phyloP scores from a whole-genome alignment of 129 eudicot species.

The Deinandra increscens region DNA sequence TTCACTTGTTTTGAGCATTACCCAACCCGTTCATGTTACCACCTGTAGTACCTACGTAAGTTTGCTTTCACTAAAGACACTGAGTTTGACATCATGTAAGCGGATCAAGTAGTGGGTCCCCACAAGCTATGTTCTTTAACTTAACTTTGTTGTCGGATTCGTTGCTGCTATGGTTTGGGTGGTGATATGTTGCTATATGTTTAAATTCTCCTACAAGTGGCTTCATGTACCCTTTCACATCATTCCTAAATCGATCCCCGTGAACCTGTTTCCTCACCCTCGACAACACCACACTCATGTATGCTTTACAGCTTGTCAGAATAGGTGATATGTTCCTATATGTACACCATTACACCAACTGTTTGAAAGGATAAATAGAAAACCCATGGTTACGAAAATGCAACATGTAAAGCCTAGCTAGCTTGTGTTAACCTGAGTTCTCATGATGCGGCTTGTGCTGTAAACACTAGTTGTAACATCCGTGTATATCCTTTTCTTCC shows the following conservation, averaged over 20 bases:
- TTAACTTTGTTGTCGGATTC: conserved; percentile 18
- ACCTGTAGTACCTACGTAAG: background rate
- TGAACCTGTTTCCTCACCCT: no score
- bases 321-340: background rate
- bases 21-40: background rate
- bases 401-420: conserved; percentile 2
- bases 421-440: conserved; percentile 1
- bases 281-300: no score
- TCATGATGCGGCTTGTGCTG: background rate
- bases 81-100: background rate
- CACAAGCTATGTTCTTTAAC: conserved; percentile 13
- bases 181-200: conserved; percentile 2
- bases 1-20: no score
- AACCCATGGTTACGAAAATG: conserved; percentile 1
- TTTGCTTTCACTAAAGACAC: background rate
- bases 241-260: no score
- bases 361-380: background rate
- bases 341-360: background rate
- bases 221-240: no score
- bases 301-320: no score
- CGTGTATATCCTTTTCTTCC: background rate
- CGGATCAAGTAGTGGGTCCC: background rate
- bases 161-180: no score
- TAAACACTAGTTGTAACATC: background rate
- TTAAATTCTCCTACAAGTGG: no score